Percentiles rank a stretch among this genome's conserved stretches.
phyloP scores from a whole-genome alignment of 306 rosid genomes.

The Sesbania bispinosa region DNA sequence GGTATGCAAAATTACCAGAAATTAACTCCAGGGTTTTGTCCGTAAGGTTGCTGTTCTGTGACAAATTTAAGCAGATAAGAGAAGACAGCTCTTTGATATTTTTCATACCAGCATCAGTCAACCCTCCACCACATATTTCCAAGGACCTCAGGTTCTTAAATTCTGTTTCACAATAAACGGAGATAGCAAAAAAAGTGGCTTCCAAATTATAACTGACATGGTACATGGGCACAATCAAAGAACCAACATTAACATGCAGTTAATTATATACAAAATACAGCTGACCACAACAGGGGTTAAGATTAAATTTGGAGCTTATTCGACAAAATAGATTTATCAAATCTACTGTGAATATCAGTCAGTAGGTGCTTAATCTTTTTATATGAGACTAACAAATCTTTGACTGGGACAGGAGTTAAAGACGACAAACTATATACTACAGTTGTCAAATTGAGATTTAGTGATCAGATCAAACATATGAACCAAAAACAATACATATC shows the following conservation, averaged over 20 bases:
- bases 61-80: conserved; percentile 71
- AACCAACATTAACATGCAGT: background rate
- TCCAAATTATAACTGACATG: background rate
- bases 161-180: conserved; percentile 46
- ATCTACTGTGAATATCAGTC: background rate
- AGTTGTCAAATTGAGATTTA: background rate
- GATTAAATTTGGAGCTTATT: background rate
- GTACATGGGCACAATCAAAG: background rate
- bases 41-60: conserved; percentile 85
- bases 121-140: conserved; percentile 91
- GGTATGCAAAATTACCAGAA: conserved; percentile 52
- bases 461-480: background rate
- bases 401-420: background rate
- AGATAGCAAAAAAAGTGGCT: background rate
- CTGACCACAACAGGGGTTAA: background rate
- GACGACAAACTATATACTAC: background rate
- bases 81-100: conserved; percentile 85
- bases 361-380: conserved; percentile 3
- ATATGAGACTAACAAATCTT: conserved; percentile 9
- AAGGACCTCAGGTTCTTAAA: conserved; percentile 84
- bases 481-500: background rate
- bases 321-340: background rate
- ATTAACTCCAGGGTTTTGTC: conserved; percentile 79
- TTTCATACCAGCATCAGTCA: conserved; percentile 89
- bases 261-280: background rate